Evolutionary conservation across 2,329 filamentous ascomycete genomes (phyloP).

Genomic region (Aspergillus spinulosporus): DNA sequence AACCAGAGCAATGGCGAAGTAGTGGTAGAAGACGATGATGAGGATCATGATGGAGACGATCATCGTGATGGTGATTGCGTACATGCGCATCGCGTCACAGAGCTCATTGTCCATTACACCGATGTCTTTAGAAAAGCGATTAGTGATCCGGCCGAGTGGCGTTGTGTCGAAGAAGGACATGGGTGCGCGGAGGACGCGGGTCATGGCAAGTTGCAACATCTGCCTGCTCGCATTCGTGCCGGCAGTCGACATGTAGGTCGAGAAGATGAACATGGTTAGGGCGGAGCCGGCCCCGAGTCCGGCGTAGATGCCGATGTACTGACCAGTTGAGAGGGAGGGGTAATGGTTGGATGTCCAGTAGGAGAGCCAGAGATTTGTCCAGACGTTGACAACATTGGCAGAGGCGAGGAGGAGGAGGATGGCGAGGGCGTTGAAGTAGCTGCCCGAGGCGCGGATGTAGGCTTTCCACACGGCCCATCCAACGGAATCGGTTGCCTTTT

Average conservation of each 20-base stretch:
- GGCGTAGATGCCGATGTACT: constrained; percentile 71
- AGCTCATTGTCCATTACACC: constrained; percentile 95
- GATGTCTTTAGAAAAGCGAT: constrained; percentile 92
- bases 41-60: constrained; percentile 81
- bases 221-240: constrained; percentile 79
- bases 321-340: constrained; percentile 58
- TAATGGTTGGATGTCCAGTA: constrained; percentile 88
- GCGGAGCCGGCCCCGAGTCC: constrained; percentile 71
- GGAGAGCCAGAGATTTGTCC: constrained; percentile 87
- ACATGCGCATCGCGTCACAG: constrained; percentile 88
- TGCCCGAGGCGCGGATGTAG: constrained; percentile 72
- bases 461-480: constrained; percentile 76
- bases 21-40: constrained; percentile 94
- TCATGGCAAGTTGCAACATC: constrained; percentile 79
- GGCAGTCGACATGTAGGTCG: constrained; percentile 72
- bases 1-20: constrained; percentile 70
- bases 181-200: constrained; percentile 66
- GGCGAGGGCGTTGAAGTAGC: constrained; percentile 63
- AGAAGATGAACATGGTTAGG: constrained; percentile 75
- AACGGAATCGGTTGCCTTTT: constrained; percentile 70
- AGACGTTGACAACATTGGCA: constrained; percentile 80
- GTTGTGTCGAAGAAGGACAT: constrained; percentile 98
- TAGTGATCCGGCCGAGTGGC: constrained; percentile 89
- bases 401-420: constrained; percentile 66
- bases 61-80: constrained; percentile 79